These are phyloP conservation scores for Tephrocybe sp. DNA, from an alignment of 768 basidiomycete genomes.

Conservation along the genomic window DNA sequence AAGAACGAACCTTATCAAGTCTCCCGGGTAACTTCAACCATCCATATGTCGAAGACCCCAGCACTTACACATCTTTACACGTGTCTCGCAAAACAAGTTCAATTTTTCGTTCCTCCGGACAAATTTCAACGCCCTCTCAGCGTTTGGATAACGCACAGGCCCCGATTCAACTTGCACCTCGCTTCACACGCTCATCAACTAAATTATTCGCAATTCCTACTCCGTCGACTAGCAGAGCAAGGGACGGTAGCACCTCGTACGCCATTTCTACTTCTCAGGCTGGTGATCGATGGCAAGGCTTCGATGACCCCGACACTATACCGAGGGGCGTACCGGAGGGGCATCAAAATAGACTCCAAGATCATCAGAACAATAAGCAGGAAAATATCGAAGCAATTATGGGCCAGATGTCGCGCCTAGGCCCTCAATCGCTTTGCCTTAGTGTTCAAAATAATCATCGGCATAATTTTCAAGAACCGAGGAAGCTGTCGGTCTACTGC, in stretches of 20 bases:
- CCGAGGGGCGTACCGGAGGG: neutral
- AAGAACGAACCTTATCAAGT: neutral
- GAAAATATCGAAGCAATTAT: neutral
- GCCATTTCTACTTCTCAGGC: neutral
- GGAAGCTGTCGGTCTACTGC: too few species aligned
- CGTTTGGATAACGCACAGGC: too few species aligned
- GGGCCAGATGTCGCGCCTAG: neutral
- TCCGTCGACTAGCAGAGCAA: neutral
- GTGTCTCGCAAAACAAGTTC: too few species aligned
- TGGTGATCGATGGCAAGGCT: neutral
- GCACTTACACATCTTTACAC: too few species aligned
- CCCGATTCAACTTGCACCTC: too few species aligned
- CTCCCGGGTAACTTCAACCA: neutral
- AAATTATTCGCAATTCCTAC: too few species aligned
- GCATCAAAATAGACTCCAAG: slow-evolving; percentile 6
- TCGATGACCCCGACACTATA: neutral
- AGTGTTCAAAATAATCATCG: neutral
- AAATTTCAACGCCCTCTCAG: too few species aligned
- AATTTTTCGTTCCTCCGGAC: too few species aligned
- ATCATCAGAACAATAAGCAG: slow-evolving; percentile 1
- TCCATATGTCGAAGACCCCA: too few species aligned
- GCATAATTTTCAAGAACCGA: neutral
- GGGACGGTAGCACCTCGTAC: neutral
- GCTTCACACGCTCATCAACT: too few species aligned
- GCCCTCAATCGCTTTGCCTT: neutral